Evolutionary conservation across 345 rosid species (phyloP).

Genomic region (Atalantia buxifolia): DNA sequence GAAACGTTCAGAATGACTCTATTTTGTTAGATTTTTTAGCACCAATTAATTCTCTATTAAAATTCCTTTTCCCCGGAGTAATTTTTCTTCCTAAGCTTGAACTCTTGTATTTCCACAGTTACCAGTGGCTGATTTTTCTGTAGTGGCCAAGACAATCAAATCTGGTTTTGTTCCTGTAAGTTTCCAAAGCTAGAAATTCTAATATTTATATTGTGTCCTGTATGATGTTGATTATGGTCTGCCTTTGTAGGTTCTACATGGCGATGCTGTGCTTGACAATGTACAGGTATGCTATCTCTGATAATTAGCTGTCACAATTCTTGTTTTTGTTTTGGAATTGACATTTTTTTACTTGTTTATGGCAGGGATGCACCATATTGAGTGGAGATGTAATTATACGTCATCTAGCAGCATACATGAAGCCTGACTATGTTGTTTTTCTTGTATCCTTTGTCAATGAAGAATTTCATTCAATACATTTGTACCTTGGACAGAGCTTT

Average conservation of each 20-base stretch:
- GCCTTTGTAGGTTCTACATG: conserved; percentile 75
- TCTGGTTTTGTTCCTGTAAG: conserved; percentile 90
- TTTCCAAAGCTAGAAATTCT: not conserved
- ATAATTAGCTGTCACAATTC: not conserved
- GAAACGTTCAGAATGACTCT: conserved; percentile 21
- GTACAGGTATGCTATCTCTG: conserved; percentile 41
- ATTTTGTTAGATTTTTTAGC: conserved; percentile 3
- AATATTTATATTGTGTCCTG: not conserved
- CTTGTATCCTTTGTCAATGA: conserved; percentile 66
- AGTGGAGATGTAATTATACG: conserved; percentile 94
- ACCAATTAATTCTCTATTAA: not conserved
- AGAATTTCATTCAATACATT: not conserved
- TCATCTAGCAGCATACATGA: conserved; percentile 71
- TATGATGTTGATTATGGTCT: not conserved
- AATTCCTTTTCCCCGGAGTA: conserved; percentile 4
- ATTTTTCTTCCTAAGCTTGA: conserved; percentile 19
- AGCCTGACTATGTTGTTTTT: conserved; percentile 81
- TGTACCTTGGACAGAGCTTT: not conserved
- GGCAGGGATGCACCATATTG: conserved; percentile 89
- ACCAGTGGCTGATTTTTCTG: conserved; percentile 57
- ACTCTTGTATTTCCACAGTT: conserved; percentile 40
- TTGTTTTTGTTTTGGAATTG: not conserved
- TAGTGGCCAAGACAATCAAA: conserved; percentile 55
- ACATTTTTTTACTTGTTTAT: conserved; percentile 8
- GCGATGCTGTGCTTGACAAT: conserved; percentile 91